Base-by-base conservation (phyloP, 768 basidiomycete genomes). In the Russula earlei region DNA sequence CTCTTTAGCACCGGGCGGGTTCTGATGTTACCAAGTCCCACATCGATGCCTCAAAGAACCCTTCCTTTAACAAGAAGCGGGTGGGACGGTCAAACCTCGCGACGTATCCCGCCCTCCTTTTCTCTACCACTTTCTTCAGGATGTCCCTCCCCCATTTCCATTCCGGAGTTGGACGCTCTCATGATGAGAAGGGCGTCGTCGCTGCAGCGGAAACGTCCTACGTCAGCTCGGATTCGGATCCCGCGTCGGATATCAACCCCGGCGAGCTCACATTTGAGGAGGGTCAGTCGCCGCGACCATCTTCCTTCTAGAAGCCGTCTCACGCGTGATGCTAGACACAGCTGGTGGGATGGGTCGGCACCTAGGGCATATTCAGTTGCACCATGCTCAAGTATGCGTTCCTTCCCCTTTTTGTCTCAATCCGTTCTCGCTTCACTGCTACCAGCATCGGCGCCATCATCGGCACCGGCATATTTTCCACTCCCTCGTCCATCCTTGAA, bases 401-500 rank as follows among this genome's bases (percentile, higher is more conserved):
- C 15, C 41, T 14, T 1, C 31, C 14, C 20, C 12, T 20, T 56
- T 38, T 20, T 29, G 7, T 50, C 49, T 25, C 24, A 7, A 47
- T 5, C 4, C 17, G 15, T 17, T 42, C 43, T 20, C 36, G 51
- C 15, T n/a, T 20, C 36, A 51, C 15, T n/a, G n/a, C n/a, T 1
- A 19, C 33, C 54, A 73, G 75, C 33, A 72, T 81, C 24, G 80
- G 80, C 0, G 71, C 74, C 17, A 80, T 83, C 55, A 81, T 82
- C 61, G 80, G 81, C 0, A 83, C 81, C 0, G 81, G 80, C 19
- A 82, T 83, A 57, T 83, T 83, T 67, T 78, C 79, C 0, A 82
- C 81, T 0, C 82, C 81, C 0, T 80, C 79, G 0, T 79, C 77
- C 1, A 82, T 83, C 61, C 72, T 83, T 37, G 72, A 66, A 0